A percentile compares a stretch with the other conserved stretches of the same genome.
phyloP scores from a whole-genome alignment of 2,329 filamentous ascomycete genomes.

The Geoglossum cookeanum region DNA sequence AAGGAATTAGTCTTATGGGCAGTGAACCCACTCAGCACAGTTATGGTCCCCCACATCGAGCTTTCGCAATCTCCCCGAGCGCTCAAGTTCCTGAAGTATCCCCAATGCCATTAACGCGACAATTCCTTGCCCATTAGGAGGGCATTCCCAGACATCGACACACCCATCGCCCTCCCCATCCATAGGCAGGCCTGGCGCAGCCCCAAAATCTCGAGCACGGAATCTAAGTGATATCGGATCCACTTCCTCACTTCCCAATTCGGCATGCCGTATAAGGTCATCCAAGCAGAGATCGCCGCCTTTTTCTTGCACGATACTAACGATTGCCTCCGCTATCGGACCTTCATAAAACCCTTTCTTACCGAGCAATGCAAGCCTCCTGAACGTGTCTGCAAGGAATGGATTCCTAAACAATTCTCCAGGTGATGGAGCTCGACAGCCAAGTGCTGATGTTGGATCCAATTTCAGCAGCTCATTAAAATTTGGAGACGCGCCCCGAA shows the following conservation, averaged over 20 bases:
- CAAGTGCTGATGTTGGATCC: conserved; percentile 46
- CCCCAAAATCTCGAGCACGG: conserved; percentile 40
- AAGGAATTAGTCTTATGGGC: neutral
- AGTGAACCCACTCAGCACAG: conserved; percentile 39
- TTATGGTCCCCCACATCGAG: conserved; percentile 64
- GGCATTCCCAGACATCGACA: conserved; percentile 87
- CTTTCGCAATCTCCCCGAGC: conserved; percentile 49
- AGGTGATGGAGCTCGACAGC: conserved; percentile 52
- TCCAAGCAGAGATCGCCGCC: conserved; percentile 64
- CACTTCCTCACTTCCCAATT: conserved; percentile 55
- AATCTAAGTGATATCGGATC: conserved; percentile 72
- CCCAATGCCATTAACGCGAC: conserved; percentile 88
- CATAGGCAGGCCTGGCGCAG: conserved; percentile 25
- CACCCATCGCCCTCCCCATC: conserved; percentile 29
- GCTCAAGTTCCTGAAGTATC: conserved; percentile 73
- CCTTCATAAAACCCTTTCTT: conserved; percentile 88
- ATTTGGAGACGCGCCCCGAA: conserved; percentile 66
- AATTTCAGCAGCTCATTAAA: conserved; percentile 71
- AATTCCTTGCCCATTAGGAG: conserved; percentile 89
- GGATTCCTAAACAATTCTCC: conserved; percentile 86
- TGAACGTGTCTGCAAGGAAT: conserved; percentile 62
- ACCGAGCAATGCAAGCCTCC: conserved; percentile 55
- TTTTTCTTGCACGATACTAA: conserved; percentile 55
- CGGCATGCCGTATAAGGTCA: conserved; percentile 61
- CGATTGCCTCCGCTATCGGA: conserved; percentile 58